Conservation (phyloP, 2,329 filamentous ascomycete species). For the Pezicula rhizophila region DNA sequence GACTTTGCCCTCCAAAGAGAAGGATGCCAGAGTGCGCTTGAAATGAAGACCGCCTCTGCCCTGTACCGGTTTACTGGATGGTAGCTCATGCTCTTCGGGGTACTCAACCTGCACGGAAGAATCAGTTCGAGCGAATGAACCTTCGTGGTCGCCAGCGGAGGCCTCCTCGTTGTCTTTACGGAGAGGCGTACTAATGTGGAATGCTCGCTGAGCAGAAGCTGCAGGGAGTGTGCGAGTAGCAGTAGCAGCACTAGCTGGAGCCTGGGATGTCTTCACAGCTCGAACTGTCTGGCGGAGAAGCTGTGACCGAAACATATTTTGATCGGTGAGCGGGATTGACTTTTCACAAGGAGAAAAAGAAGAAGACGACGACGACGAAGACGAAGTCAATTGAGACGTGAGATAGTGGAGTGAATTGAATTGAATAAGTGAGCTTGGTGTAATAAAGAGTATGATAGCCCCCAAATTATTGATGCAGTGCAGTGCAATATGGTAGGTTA, state of each 20-base stretch:
- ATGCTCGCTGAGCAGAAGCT: conserved; percentile 9
- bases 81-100: conserved; percentile 67
- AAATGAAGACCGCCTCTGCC: conserved; percentile 76
- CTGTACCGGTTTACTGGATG: conserved; percentile 62
- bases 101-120: conserved; percentile 73
- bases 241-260: conserved; percentile 6
- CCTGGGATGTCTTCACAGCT: conserved; percentile 14
- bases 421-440: too few relatives aligned
- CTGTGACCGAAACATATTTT: conserved; percentile 24
- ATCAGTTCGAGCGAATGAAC: conserved; percentile 68
- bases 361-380: not conserved
- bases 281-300: conserved; percentile 21
- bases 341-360: not conserved
- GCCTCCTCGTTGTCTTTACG: conserved; percentile 19
- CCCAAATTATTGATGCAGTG: too few relatives aligned
- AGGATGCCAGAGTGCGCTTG: conserved; percentile 77
- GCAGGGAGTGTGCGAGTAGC: conserved; percentile 10
- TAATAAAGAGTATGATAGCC: too few relatives aligned
- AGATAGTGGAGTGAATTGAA: too few relatives aligned
- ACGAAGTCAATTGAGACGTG: too few relatives aligned
- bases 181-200: conserved; percentile 15
- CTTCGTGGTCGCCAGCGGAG: conserved; percentile 15
- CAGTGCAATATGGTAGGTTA: too few relatives aligned
- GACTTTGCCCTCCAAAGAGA: conserved; percentile 79
- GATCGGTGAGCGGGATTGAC: not conserved